Conservation (phyloP, 179 eudicot species). For the Spinacia oleracea region DNA sequence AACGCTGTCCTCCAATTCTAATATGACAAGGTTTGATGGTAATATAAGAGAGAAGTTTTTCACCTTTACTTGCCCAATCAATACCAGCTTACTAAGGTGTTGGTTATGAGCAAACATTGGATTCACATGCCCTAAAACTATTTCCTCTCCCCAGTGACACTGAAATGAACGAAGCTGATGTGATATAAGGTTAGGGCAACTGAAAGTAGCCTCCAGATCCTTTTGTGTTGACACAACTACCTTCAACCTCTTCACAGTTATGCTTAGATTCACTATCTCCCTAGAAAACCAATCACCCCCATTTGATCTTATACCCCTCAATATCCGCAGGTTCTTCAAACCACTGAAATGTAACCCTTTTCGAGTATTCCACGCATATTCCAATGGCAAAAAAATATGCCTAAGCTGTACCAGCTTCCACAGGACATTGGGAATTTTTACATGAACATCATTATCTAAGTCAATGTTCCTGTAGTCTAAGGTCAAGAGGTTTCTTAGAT, state of each 20-base stretch:
- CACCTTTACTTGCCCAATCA: slow-evolving; percentile 19
- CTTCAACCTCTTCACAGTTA: slow-evolving; percentile 11
- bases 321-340: slow-evolving; percentile 25
- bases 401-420: slow-evolving; percentile 29
- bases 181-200: slow-evolving; percentile 8
- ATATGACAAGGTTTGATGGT: slow-evolving; percentile 28
- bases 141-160: slow-evolving; percentile 2
- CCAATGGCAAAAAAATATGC: slow-evolving; percentile 38
- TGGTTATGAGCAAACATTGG: not conserved
- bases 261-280: slow-evolving; percentile 19
- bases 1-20: slow-evolving; percentile 19
- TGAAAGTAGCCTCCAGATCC: slow-evolving; percentile 4
- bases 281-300: slow-evolving; percentile 21
- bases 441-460: not conserved
- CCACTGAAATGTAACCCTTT: slow-evolving; percentile 19
- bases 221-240: not conserved
- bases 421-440: slow-evolving; percentile 24
- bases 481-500: slow-evolving; percentile 44
- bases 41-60: slow-evolving; percentile 8
- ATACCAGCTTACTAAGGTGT: slow-evolving; percentile 26
- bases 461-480: slow-evolving; percentile 37
- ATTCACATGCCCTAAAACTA: not conserved
- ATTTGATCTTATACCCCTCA: slow-evolving; percentile 28
- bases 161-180: slow-evolving; percentile 12
- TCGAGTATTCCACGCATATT: slow-evolving; percentile 17